Percentiles rank a stretch among this genome's conserved stretches.
phyloP scores from a whole-genome alignment of 2,329 filamentous ascomycete genomes.

The Claviceps fusiformis region DNA sequence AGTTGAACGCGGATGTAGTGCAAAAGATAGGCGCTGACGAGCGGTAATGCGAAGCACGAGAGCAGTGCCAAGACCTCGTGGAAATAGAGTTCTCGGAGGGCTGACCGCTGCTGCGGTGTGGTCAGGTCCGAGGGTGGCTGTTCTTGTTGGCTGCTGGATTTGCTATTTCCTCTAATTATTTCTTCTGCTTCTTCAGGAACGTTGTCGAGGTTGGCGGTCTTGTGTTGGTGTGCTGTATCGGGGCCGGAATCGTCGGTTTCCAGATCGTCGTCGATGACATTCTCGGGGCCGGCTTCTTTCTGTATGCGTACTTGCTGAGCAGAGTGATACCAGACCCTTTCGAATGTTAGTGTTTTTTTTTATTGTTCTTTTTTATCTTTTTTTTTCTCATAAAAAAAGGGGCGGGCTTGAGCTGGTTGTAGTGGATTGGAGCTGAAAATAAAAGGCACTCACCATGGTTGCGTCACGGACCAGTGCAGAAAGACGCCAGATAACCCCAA shows the following conservation, averaged over 20 bases:
- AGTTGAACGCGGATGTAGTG: constrained; percentile 71
- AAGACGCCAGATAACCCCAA: constrained; percentile 71
- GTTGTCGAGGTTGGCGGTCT: constrained; percentile 29
- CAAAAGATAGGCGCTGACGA: constrained; percentile 69
- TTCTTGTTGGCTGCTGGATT: not conserved
- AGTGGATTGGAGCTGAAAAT: not conserved
- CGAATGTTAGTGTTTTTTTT: not conserved
- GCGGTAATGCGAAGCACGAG: constrained; percentile 66
- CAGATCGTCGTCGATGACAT: constrained; percentile 1
- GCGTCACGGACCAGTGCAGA: constrained; percentile 79
- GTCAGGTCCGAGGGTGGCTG: constrained; percentile 12
- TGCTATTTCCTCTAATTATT: not conserved
- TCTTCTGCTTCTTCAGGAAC: constrained; percentile 8
- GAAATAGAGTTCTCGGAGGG: constrained; percentile 51
- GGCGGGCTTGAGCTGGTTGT: no score
- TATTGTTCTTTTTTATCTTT: not conserved
- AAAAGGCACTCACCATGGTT: constrained; percentile 59
- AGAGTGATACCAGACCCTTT: constrained; percentile 60
- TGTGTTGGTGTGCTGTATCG: constrained; percentile 26
- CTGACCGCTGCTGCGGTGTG: constrained; percentile 20
- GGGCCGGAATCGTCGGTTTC: constrained; percentile 4
- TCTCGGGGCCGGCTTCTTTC: constrained; percentile 26
- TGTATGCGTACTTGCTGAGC: constrained; percentile 48
- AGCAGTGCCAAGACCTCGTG: constrained; percentile 64
- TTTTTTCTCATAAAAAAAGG: no score